Evolutionary conservation across 2,329 filamentous ascomycete genomes (phyloP), one percentile per base, ranked within the genome.

Genomic region (Alternaria sp.): DNA sequence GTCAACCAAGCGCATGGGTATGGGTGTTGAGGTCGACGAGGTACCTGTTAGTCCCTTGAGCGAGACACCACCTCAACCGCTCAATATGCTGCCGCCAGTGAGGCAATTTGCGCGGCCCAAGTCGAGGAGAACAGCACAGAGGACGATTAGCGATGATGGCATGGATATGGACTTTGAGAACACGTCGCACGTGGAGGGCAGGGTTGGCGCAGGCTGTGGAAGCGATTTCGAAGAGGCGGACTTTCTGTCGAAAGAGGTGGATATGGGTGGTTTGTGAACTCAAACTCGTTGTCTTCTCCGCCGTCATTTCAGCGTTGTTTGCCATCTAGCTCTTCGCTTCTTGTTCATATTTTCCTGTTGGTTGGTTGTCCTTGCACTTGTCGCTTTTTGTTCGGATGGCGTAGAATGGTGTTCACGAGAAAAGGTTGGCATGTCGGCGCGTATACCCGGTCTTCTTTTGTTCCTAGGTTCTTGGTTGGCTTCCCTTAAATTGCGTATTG

Each of bases 221-320:
- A 77, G 64, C 51, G 88, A 92, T 72, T 92, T 92, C 72, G 87
- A 84, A 56, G 90, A 92, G 58, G 89, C 89, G 0, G 82, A 85
- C 0, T 92, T 92, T 48, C 56, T 81, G 62, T 41, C 55, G 9
- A 36, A 61, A 5, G 75, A 77, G 51, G 66, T 77, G 7, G 67
- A 67, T 17, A 77, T 77, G 75, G 64, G 72, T 14, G 74, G 72
- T n/a, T 59, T 75, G 8, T 77, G 52, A 31, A 11, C 31, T 24
- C 33, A 14, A 31, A 11, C 13, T 17, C 46, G 40, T 9, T 17
- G 39, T 23, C 42, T 11, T 28, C 29, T 36, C 24, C 26, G 11
- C 14, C n/a, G 10, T 45, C 24, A 31, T 37, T n/a, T 45, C 13
- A 40, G 3, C 14, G 2, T 48, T 29, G 5, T 10, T 13, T 4